Conservation (phyloP, 805 yeast species). For the Scheffersomyces coipomensis region DNA sequence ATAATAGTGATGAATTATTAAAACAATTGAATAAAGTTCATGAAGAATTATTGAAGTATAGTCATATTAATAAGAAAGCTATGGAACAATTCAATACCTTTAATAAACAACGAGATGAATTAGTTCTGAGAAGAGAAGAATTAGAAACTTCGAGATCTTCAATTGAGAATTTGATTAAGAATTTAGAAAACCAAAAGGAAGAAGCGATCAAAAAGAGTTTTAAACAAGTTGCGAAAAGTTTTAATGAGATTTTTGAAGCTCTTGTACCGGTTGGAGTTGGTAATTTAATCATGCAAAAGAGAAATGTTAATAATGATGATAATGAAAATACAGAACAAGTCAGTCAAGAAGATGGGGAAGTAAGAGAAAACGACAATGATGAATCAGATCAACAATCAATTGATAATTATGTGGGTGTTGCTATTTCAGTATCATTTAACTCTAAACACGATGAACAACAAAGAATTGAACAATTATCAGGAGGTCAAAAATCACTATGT, state of each 20-base stretch:
- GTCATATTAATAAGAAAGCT: constrained; percentile 87
- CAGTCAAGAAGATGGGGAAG: constrained; percentile 12
- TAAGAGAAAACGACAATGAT: constrained; percentile 7
- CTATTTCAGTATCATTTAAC: constrained; percentile 86
- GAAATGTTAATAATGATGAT: constrained; percentile 17
- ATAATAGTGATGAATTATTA: constrained; percentile 53
- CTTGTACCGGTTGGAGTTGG: constrained; percentile 87
- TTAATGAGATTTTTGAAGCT: constrained; percentile 70
- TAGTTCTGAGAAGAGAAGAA: constrained; percentile 64
- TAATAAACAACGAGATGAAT: constrained; percentile 66
- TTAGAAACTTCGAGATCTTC: constrained; percentile 68
- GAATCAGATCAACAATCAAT: constrained; percentile 19
- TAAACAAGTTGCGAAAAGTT: constrained; percentile 69
- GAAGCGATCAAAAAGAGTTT: constrained; percentile 81
- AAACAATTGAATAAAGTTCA: constrained; percentile 52
- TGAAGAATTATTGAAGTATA: constrained; percentile 57
- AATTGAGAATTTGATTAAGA: constrained; percentile 67
- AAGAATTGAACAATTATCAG: constrained; percentile 86
- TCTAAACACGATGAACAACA: constrained; percentile 83
- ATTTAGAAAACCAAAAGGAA: constrained; percentile 74
- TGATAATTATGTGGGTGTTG: constrained; percentile 74
- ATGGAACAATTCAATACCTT: constrained; percentile 77
- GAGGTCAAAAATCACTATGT: constrained; percentile 96
- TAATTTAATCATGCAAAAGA: constrained; percentile 60
- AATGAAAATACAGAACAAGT: constrained; percentile 12